Evolutionary conservation across 2,329 filamentous ascomycete species (phyloP).

Genomic region (Colletotrichum euphorbiae): DNA sequence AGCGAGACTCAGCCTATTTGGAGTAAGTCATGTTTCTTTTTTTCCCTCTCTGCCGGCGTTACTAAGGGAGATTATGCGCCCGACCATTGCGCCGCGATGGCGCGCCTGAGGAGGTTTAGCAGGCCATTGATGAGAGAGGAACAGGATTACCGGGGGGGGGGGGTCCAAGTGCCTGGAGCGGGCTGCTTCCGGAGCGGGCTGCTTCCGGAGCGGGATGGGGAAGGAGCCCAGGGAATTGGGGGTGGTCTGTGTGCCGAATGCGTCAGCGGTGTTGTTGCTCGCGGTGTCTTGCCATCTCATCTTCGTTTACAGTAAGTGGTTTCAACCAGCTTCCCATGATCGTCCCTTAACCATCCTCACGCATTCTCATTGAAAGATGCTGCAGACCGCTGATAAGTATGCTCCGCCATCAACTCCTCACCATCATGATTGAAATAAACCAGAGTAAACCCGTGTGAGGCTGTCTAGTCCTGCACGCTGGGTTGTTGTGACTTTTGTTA

Average conservation of each 20-base stretch:
- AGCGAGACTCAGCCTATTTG: neutral
- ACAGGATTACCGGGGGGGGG: slow-evolving; percentile 31
- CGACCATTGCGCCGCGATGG: slow-evolving; percentile 31
- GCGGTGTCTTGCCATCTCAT: no score
- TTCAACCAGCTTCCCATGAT: no score
- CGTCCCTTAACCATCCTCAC: no score
- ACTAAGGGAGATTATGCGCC: slow-evolving; percentile 27
- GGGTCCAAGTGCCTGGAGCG: neutral
- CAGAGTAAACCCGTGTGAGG: no score
- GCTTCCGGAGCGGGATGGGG: neutral
- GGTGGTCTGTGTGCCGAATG: slow-evolving; percentile 13
- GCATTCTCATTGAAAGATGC: no score
- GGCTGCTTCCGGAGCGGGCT: neutral
- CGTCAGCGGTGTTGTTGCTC: no score
- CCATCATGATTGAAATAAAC: no score
- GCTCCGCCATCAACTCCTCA: no score
- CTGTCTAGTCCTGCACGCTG: no score
- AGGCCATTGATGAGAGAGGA: slow-evolving; percentile 6
- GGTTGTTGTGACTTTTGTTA: no score
- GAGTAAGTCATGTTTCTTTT: neutral
- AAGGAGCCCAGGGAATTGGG: neutral
- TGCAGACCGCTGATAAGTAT: no score
- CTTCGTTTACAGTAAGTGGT: no score
- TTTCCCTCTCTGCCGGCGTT: slow-evolving; percentile 7
- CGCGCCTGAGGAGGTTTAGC: slow-evolving; percentile 25